These are phyloP conservation scores for Nymphaea thermarum DNA, from an alignment of 164 flowering plant species.

Conservation along the genomic window DNA sequence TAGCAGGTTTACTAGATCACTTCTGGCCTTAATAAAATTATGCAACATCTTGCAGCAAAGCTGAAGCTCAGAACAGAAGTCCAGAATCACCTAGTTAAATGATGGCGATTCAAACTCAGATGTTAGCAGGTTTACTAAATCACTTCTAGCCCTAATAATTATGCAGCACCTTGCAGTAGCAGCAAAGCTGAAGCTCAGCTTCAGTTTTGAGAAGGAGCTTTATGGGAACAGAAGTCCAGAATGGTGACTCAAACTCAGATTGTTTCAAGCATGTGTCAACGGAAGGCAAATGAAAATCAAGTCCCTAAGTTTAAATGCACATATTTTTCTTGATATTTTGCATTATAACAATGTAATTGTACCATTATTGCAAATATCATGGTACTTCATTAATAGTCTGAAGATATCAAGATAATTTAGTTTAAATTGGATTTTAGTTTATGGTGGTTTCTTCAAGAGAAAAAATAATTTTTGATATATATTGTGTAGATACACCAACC, in stretches of 20 bases:
- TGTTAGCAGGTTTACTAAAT: too few relatives aligned
- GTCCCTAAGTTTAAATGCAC: not conserved
- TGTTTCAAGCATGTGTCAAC: too few relatives aligned
- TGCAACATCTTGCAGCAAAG: not conserved
- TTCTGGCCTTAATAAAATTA: not conserved
- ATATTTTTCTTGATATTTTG: not conserved
- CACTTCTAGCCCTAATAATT: not conserved
- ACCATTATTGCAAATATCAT: too few relatives aligned
- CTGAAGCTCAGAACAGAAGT: too few relatives aligned
- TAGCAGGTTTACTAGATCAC: too few relatives aligned
- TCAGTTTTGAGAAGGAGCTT: not conserved
- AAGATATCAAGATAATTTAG: too few relatives aligned
- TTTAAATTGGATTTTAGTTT: not conserved
- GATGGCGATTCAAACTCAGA: too few relatives aligned
- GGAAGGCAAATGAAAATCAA: too few relatives aligned
- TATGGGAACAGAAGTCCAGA: not conserved
- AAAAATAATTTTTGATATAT: too few relatives aligned
- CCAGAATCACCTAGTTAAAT: too few relatives aligned
- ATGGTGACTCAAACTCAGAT: too few relatives aligned
- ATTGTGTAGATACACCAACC: slow-evolving; percentile 18
- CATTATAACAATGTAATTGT: not conserved
- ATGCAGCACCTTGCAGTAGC: not conserved
- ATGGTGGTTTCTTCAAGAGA: not conserved
- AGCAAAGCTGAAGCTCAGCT: not conserved
- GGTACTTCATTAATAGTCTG: too few relatives aligned